These are phyloP conservation scores for Elsinoe australis DNA, from an alignment of 2,329 filamentous ascomycete genomes.

Conservation along the genomic window DNA sequence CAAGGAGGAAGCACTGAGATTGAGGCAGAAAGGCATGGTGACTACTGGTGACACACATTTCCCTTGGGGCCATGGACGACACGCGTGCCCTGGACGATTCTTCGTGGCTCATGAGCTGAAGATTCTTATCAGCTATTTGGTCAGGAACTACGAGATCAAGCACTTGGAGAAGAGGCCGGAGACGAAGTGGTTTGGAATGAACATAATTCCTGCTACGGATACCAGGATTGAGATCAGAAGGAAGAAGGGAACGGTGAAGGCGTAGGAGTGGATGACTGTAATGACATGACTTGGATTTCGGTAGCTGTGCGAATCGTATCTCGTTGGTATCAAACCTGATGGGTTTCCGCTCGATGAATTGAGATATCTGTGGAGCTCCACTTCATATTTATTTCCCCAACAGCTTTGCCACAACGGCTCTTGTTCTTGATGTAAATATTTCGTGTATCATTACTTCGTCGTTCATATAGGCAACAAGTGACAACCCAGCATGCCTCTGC, in stretches of 20 bases:
- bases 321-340: no score
- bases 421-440: background rate
- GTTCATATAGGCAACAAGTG: constrained; percentile 72
- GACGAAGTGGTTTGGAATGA: constrained; percentile 22
- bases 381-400: no score
- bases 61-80: constrained; percentile 27
- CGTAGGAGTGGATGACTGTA: no score
- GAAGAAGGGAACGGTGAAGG: constrained; percentile 13
- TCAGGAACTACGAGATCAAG: constrained; percentile 35
- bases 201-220: constrained; percentile 22
- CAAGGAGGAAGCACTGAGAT: constrained; percentile 21
- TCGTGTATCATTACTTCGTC: background rate
- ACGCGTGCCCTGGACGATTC: constrained; percentile 35
- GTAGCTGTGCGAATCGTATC: no score
- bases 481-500: constrained; percentile 80
- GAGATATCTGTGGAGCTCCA: no score
- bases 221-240: constrained; percentile 20
- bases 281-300: no score
- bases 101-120: constrained; percentile 33
- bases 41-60: constrained; percentile 27
- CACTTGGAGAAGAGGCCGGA: constrained; percentile 24
- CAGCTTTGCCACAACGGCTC: no score
- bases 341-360: no score
- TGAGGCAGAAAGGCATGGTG: constrained; percentile 25
- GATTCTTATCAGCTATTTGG: constrained; percentile 32